A percentile compares a stretch with the other conserved stretches of the same genome.
phyloP scores from a whole-genome alignment of 176 grass and related monocot species.

The barley (Hordeum vulgare) region DNA sequence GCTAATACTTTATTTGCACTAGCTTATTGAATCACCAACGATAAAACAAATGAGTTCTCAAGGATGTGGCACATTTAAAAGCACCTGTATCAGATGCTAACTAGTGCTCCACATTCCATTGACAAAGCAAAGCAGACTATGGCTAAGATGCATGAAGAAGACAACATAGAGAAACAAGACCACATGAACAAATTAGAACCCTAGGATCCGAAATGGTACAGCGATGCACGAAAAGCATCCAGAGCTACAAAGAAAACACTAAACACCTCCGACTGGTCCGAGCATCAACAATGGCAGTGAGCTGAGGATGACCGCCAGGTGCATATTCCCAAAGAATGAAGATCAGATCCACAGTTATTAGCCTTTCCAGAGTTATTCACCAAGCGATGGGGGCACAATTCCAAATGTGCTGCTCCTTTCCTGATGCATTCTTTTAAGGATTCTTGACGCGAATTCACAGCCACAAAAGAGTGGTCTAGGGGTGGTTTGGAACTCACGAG shows the following conservation, averaged over 20 bases:
- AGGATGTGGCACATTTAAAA: constrained; percentile 51
- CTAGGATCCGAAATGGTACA: constrained; percentile 38
- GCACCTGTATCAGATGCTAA: constrained; percentile 32
- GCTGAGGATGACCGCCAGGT: constrained; percentile 83
- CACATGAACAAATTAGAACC: constrained; percentile 36
- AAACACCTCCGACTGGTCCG: constrained; percentile 84
- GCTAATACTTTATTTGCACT: constrained; percentile 19
- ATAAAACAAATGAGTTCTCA: constrained; percentile 23
- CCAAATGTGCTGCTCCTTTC: constrained; percentile 35
- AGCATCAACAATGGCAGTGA: constrained; percentile 68
- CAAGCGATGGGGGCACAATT: constrained; percentile 13
- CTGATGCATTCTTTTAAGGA: constrained; percentile 12
- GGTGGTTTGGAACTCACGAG: constrained; percentile 30
- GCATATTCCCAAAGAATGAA: constrained; percentile 58
- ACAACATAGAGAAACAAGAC: constrained; percentile 17
- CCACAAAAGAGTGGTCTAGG: not conserved
- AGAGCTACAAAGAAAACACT: constrained; percentile 49
- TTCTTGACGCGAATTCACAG: constrained; percentile 31
- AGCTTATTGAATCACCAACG: constrained; percentile 32
- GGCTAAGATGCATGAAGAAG: constrained; percentile 6
- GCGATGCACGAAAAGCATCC: constrained; percentile 55
- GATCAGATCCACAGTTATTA: constrained; percentile 50
- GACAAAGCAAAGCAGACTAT: constrained; percentile 16
- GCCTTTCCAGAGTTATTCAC: constrained; percentile 43
- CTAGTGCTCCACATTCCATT: constrained; percentile 46